Base-by-base conservation (phyloP, 2,329 filamentous ascomycete genomes). In the Graphilbum ipis-grandicollis region DNA sequence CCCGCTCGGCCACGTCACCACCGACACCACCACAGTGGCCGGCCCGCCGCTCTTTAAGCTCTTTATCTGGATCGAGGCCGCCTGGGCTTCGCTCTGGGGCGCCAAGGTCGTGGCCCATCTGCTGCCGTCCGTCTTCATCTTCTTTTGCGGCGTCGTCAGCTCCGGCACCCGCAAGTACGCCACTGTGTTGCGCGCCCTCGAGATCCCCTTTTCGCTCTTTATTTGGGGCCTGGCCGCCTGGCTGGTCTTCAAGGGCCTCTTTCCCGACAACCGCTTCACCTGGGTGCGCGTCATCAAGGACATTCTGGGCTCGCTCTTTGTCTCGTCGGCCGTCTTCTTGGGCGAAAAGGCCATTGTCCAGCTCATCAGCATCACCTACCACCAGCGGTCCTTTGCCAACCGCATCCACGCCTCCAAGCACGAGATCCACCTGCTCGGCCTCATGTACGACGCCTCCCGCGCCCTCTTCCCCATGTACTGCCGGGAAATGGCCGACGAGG, bases 381-480 rank as follows among this genome's bases (percentile, higher is more conserved):
- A 90, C 54, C 76, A 83, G 49, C 75, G 83, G 46, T 85, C 84
- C 33, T 90, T 90, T 55, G 75, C 80, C 47, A 71, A 74, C 44
- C 65, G 74, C 36, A 96, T 98, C 63, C 81, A 83, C 55, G 77
- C 84, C 31, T 93, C 85, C 19, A 96, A 98, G 62, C 78, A 73
- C 39, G 82, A 88, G 46, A 71, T 96, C 34, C 70, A 74, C 50
- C 69, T 96, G 3, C 65, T 98, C 2, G 77, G 81, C 15, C 61
- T 90, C 22, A 73, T 98, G 38, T 94, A 92, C 54, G 86, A 96
- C 45, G 85, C 86, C 17, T 94, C 88, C 3, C 71, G 85, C 37
- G 68, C 75, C 5, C 65, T 96, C 35, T 98, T 96, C 51, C 90
- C 90, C 19, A 79, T 85, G 58, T 93, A 93, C 59, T 93, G 85